Percentiles rank a stretch among this genome's conserved stretches.
Conservation (phyloP, 106 monocot species). For the Narthecium ossifragum region DNA sequence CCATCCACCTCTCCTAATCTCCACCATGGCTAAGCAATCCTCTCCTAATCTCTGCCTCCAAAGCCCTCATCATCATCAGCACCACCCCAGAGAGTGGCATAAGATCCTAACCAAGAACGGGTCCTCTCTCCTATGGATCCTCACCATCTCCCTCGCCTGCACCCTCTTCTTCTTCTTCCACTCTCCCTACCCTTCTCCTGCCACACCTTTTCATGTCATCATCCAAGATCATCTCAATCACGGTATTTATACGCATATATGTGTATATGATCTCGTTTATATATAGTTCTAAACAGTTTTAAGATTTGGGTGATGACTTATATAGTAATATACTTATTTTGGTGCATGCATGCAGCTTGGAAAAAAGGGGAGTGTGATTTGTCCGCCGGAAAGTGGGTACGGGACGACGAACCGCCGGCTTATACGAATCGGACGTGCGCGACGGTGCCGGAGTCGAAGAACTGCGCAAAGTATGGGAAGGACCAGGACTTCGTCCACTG, state of each 20-base stretch:
- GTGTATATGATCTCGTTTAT: too few relatives aligned
- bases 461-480: conserved; percentile 46
- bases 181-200: background rate
- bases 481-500: conserved; percentile 27
- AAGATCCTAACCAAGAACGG: background rate
- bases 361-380: conserved; percentile 20
- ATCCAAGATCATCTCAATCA: too few relatives aligned
- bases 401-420: conserved; percentile 10
- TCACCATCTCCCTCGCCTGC: background rate
- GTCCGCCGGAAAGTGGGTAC: conserved; percentile 37
- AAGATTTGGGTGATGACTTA: too few relatives aligned
- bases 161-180: conserved; percentile 1
- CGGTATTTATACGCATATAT: too few relatives aligned
- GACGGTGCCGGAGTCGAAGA: conserved; percentile 21
- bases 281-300: too few relatives aligned
- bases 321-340: too few relatives aligned
- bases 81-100: background rate
- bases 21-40: background rate
- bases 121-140: background rate
- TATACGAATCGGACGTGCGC: conserved; percentile 38
- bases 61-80: background rate
- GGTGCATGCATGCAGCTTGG: too few relatives aligned
- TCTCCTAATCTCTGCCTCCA: background rate
- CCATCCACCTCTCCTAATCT: too few relatives aligned
- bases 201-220: background rate